A percentile compares a stretch with the other conserved stretches of the same genome.
Evolutionary conservation across 2,329 filamentous ascomycete species (phyloP).

Genomic region (Bisporella sp.): DNA sequence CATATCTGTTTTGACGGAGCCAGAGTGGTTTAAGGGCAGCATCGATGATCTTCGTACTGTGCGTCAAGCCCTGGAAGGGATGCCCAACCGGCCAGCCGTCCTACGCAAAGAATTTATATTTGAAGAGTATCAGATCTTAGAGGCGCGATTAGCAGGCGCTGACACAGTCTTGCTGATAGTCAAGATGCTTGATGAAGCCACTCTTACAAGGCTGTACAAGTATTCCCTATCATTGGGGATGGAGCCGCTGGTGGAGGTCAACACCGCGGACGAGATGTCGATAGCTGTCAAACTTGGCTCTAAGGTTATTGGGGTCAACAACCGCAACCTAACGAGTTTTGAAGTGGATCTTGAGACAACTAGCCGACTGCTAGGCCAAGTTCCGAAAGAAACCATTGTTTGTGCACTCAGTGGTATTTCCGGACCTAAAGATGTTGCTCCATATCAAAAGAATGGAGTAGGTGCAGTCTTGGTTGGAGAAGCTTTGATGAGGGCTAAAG

Average conservation of each 20-base stretch:
- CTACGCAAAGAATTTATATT: slow-evolving; percentile 97
- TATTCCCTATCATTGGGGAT: slow-evolving; percentile 89
- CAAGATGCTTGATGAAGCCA: slow-evolving; percentile 82
- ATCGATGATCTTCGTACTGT: slow-evolving; percentile 89
- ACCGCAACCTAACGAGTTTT: slow-evolving; percentile 92
- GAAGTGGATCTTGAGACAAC: slow-evolving; percentile 94
- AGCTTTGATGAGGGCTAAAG: slow-evolving; percentile 84
- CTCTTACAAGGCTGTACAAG: slow-evolving; percentile 71
- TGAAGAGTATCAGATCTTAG: slow-evolving; percentile 95
- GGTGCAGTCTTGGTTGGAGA: slow-evolving; percentile 92
- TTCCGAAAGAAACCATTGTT: slow-evolving; percentile 78
- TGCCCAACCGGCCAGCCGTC: slow-evolving; percentile 88
- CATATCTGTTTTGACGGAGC: slow-evolving; percentile 97
- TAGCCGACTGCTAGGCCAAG: slow-evolving; percentile 77
- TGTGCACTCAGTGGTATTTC: slow-evolving; percentile 94
- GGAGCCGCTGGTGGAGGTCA: slow-evolving; percentile 96
- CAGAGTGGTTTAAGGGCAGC: slow-evolving; percentile 98
- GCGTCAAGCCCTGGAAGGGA: slow-evolving; percentile 78
- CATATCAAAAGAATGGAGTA: slow-evolving; percentile 83
- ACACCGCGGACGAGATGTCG: slow-evolving; percentile 88
- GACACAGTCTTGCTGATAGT: slow-evolving; percentile 95
- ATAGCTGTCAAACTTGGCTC: slow-evolving; percentile 79
- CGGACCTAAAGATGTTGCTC: slow-evolving; percentile 77
- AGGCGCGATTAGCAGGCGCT: slow-evolving; percentile 85
- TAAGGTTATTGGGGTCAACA: slow-evolving; percentile 94